Base-by-base conservation (phyloP, 2,329 filamentous ascomycete species). In the Microsporum audouinii region DNA sequence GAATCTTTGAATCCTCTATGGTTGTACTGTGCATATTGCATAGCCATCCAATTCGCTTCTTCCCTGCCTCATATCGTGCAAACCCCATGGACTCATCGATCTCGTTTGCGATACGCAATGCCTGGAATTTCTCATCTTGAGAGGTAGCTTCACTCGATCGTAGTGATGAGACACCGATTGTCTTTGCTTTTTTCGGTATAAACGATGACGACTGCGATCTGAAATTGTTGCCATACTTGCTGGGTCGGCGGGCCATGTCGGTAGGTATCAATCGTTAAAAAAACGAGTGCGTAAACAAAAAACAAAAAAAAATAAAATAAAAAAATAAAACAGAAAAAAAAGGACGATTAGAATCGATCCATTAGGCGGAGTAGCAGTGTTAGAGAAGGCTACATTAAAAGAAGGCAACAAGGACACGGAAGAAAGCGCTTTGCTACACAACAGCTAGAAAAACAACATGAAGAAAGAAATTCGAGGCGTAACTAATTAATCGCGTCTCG, bases 1-100 rank as follows among this genome's bases (percentile, higher is more conserved):
- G 86, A 53, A 88, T 82, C 67, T 89, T 88, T 14, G 91, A 83
- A 71, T 97, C 92, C 73, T 96, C 79, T 53, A 99, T 81, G 10
- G 85, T 84, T 0, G 94, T 97, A 43, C 91, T 86, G 72, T 96
- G 89, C 77, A 97, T 89, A 71, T 97, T 99, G 68, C 92, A 89
- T 2, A 99, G 83, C 94, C 94, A 99, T 65, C 95, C 91, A 57
- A 88, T 83, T 71, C 86, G 88, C 76, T 87, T 90, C 71, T 88
- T 84, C 56, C 90, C 94, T 36, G 89, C 86, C 66, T 99, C 95
- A 72, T 91, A 96, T 58, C 92, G 88, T 38, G 86, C 82, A 73
- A 99, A 99, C 59, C 94, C 95, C 85, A 97, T 94, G 64, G 83
- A 82, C 77, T 97, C 94, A 77, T 99, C 95, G 71, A 99, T 96